phyloP scores from a whole-genome alignment of 257 asterid species.

The Eucommia ulmoides region DNA sequence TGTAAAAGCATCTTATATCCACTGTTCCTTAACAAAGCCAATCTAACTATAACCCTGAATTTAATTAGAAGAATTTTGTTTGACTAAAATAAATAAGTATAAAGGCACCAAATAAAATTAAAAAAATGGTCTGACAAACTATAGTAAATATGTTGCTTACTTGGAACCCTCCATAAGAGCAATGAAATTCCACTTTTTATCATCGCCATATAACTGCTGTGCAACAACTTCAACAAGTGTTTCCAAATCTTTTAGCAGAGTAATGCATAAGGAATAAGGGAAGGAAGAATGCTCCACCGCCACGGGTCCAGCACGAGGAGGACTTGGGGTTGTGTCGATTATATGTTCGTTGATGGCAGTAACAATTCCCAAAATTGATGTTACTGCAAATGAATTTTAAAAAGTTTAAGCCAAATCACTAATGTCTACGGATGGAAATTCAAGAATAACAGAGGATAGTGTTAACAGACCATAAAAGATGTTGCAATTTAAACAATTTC shows the following conservation, averaged over 20 bases:
- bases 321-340: slow-evolving; percentile 47
- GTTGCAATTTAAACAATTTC: too few species aligned
- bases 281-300: slow-evolving; percentile 53
- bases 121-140: background rate
- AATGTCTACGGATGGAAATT: too few species aligned
- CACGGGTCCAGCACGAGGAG: slow-evolving; percentile 16
- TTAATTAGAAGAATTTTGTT: too few species aligned
- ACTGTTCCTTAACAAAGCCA: slow-evolving; percentile 43
- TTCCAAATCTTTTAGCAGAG: slow-evolving; percentile 91
- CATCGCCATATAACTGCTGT: slow-evolving; percentile 69
- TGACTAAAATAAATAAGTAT: too few species aligned
- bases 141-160: slow-evolving; percentile 23
- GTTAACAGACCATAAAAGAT: too few species aligned
- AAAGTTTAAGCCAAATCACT: too few species aligned
- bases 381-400: slow-evolving; percentile 37
- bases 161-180: slow-evolving; percentile 71
- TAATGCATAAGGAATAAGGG: slow-evolving; percentile 72
- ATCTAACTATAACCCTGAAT: slow-evolving; percentile 68
- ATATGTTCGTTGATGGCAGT: slow-evolving; percentile 77
- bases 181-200: slow-evolving; percentile 78
- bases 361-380: slow-evolving; percentile 70
- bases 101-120: slow-evolving; percentile 4
- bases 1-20: slow-evolving; percentile 93
- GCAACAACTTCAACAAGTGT: slow-evolving; percentile 93
- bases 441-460: too few species aligned